Conservation (phyloP, 306 rosid species). For the Betula pendula region DNA sequence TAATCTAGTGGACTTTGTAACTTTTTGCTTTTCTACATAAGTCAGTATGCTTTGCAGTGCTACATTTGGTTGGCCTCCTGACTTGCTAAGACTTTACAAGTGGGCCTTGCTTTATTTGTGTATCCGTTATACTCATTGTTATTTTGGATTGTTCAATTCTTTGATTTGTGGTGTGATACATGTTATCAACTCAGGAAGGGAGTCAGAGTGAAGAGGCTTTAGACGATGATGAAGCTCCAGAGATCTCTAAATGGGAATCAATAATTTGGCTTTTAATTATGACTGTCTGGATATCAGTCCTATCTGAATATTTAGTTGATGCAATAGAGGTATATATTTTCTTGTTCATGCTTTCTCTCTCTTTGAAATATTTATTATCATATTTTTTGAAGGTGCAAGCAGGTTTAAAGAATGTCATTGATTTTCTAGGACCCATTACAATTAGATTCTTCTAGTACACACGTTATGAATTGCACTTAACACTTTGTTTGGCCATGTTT, state of each 20-base stretch:
- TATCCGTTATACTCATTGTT: constrained; percentile 15
- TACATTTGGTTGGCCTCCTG: neutral
- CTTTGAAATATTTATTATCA: neutral
- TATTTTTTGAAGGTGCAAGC: neutral
- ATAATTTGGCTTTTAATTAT: constrained; percentile 74
- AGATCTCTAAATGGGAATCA: constrained; percentile 85
- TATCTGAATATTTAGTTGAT: constrained; percentile 72
- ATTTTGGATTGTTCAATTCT: constrained; percentile 19
- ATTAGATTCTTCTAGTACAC: neutral
- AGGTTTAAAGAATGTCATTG: neutral
- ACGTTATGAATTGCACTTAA: neutral
- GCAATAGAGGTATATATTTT: constrained; percentile 62
- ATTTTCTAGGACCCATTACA: neutral
- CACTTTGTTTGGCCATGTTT: neutral
- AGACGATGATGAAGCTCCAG: constrained; percentile 59
- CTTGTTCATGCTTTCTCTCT: constrained; percentile 9
- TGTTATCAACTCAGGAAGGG: constrained; percentile 58
- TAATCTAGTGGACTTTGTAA: neutral
- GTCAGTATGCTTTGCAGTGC: neutral
- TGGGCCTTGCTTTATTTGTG: constrained; percentile 16
- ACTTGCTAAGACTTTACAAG: neutral
- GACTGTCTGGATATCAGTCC: constrained; percentile 68
- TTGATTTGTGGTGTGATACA: constrained; percentile 24
- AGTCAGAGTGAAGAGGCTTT: constrained; percentile 40
- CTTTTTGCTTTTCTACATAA: neutral